These are phyloP conservation scores for Dichotomocladium elegans DNA, from an alignment of 371 early-diverging fungal species.

Conservation along the genomic window DNA sequence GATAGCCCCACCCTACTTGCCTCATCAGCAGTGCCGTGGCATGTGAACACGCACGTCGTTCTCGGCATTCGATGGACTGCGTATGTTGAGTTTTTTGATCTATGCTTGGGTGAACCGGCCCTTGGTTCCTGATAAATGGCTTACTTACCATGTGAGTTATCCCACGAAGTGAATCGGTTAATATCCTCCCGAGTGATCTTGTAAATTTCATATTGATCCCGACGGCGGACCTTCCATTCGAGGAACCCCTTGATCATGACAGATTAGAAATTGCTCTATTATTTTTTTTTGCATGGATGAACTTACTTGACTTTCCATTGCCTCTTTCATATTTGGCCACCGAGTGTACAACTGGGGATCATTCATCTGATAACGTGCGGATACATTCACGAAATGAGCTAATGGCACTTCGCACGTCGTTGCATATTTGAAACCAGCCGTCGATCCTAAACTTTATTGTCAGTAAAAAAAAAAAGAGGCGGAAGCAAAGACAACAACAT, in stretches of 20 bases:
- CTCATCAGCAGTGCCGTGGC: constrained; percentile 53
- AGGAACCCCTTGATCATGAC: constrained; percentile 50
- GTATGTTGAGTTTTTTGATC: background rate
- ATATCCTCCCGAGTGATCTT: constrained; percentile 38
- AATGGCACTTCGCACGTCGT: constrained; percentile 37
- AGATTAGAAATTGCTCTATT: too few species aligned
- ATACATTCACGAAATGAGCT: constrained; percentile 46
- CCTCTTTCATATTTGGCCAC: constrained; percentile 29
- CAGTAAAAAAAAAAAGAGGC: too few species aligned
- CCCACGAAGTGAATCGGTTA: constrained; percentile 30
- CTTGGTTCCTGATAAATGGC: background rate
- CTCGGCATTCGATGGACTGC: constrained; percentile 47
- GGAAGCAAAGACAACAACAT: background rate
- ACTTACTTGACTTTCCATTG: constrained; percentile 17
- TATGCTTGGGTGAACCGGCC: background rate
- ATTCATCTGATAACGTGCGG: constrained; percentile 54
- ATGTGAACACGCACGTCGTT: constrained; percentile 53
- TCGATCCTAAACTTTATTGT: constrained; percentile 46
- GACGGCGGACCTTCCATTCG: constrained; percentile 34
- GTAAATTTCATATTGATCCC: constrained; percentile 24
- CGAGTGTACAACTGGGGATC: constrained; percentile 26
- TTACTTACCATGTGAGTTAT: constrained; percentile 35
- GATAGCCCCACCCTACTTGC: constrained; percentile 22
- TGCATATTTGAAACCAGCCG: constrained; percentile 53
- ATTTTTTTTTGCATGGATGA: too few species aligned